These are phyloP conservation scores for Geranium brycei DNA, from an alignment of 345 rosid genomes.

Conservation along the genomic window DNA sequence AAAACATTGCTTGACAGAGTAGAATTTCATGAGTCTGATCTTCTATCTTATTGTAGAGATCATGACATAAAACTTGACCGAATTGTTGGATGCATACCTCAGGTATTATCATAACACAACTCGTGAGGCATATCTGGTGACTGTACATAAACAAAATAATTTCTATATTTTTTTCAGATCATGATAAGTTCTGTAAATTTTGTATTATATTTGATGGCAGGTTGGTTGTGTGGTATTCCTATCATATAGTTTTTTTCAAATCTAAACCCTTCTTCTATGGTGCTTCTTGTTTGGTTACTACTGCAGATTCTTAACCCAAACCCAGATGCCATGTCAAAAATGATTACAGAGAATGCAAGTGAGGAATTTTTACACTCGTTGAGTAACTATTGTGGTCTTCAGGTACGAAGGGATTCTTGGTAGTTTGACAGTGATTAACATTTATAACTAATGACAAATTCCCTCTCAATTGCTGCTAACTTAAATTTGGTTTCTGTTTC, in stretches of 20 bases:
- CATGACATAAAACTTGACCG: slow-evolving; percentile 66
- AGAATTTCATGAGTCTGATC: slow-evolving; percentile 90
- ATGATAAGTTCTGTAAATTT: not conserved
- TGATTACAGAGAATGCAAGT: slow-evolving; percentile 92
- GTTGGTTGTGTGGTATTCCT: not conserved
- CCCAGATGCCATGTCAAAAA: slow-evolving; percentile 95
- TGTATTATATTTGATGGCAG: not conserved
- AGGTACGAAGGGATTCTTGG: slow-evolving; percentile 32
- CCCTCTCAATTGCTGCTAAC: slow-evolving; percentile 4
- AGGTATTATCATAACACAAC: slow-evolving; percentile 30
- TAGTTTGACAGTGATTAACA: not conserved
- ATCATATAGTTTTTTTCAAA: not conserved
- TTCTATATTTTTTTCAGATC: not conserved
- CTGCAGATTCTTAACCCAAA: slow-evolving; percentile 92
- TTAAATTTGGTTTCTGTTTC: not conserved
- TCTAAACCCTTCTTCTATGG: not conserved
- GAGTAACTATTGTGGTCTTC: slow-evolving; percentile 97
- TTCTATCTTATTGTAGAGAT: slow-evolving; percentile 69
- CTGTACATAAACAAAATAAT: not conserved
- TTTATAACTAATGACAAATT: slow-evolving; percentile 1
- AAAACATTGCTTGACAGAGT: slow-evolving; percentile 88
- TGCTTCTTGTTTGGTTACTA: not conserved
- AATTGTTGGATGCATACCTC: slow-evolving; percentile 98
- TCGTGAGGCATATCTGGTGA: not conserved
- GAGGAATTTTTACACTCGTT: slow-evolving; percentile 79